Percentiles rank a stretch among this genome's conserved stretches.
Conservation (phyloP, 805 yeast species). For the Candida tallmaniae region DNA sequence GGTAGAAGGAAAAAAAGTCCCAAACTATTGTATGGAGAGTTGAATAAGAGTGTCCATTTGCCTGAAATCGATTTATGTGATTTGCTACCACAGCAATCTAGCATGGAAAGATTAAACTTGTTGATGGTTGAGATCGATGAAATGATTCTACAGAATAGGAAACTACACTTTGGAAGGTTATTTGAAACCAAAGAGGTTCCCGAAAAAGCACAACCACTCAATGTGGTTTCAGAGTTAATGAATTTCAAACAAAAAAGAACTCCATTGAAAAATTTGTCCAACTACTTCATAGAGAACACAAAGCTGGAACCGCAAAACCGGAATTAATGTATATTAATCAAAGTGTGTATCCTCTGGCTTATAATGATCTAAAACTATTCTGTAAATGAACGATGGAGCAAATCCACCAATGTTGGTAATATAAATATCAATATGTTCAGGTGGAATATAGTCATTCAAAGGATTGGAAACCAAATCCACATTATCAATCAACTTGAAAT, state of each 20-base stretch:
- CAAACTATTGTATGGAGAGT: not conserved
- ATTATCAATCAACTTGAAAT: constrained; percentile 61
- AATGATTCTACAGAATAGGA: constrained; percentile 2
- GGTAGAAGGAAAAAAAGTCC: not conserved
- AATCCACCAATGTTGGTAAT: constrained; percentile 95
- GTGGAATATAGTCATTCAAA: constrained; percentile 83
- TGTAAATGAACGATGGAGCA: constrained; percentile 92
- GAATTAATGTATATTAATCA: constrained; percentile 28
- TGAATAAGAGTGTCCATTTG: not conserved
- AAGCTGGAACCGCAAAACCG: no score
- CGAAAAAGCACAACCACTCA: not conserved
- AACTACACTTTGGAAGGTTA: not conserved
- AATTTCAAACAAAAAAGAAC: no score
- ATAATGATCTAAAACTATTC: constrained; percentile 93
- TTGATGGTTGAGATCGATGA: constrained; percentile 3
- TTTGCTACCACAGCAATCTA: not conserved
- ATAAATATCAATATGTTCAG: constrained; percentile 90
- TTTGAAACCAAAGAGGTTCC: not conserved
- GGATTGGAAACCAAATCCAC: constrained; percentile 81
- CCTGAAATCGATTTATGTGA: not conserved
- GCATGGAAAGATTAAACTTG: not conserved
- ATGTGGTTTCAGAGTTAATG: no score
- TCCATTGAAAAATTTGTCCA: no score
- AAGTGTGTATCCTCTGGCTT: constrained; percentile 75
- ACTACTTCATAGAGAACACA: no score